These are phyloP conservation scores for Paramecium biaurelia DNA, from an alignment of 73 alveolate genomes.

Conservation along the genomic window DNA sequence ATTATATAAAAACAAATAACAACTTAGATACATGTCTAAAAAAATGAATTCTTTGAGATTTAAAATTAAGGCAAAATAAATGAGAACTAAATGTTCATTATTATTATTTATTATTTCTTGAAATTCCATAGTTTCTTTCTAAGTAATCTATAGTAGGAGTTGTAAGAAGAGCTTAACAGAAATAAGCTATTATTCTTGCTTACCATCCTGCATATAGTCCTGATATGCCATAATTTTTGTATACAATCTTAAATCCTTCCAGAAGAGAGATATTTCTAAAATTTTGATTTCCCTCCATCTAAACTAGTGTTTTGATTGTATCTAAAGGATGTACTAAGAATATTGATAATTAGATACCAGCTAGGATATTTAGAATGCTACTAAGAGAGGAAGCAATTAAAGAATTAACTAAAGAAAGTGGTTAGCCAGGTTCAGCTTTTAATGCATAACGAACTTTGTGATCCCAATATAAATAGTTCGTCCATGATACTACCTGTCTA, in stretches of 20 bases:
- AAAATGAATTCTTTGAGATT: too few relatives aligned
- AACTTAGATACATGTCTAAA: too few relatives aligned
- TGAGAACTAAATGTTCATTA: background rate
- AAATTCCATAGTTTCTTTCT: slow-evolving; percentile 27
- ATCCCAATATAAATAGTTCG: slow-evolving; percentile 35
- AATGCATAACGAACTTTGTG: slow-evolving; percentile 21
- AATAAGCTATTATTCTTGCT: slow-evolving; percentile 16
- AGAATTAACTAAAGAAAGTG: background rate
- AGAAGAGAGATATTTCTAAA: background rate
- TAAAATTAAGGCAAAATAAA: background rate
- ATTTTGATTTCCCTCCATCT: slow-evolving; percentile 17
- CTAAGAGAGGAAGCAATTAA: background rate
- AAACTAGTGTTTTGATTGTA: slow-evolving; percentile 18
- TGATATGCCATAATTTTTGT: background rate
- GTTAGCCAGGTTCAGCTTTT: background rate
- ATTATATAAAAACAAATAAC: too few relatives aligned
- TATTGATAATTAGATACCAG: background rate
- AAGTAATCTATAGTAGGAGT: slow-evolving; percentile 23
- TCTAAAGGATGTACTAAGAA: slow-evolving; percentile 39
- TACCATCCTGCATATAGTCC: slow-evolving; percentile 56
- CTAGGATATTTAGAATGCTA: background rate
- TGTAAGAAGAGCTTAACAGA: slow-evolving; percentile 30
- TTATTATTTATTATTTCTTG: background rate
- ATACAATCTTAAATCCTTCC: background rate
- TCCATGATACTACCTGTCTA: slow-evolving; percentile 44